A percentile compares a stretch with the other conserved stretches of the same genome.
These are phyloP conservation scores for Eustoma russellianum DNA, from an alignment of 257 asterid genomes.

Conservation along the genomic window DNA sequence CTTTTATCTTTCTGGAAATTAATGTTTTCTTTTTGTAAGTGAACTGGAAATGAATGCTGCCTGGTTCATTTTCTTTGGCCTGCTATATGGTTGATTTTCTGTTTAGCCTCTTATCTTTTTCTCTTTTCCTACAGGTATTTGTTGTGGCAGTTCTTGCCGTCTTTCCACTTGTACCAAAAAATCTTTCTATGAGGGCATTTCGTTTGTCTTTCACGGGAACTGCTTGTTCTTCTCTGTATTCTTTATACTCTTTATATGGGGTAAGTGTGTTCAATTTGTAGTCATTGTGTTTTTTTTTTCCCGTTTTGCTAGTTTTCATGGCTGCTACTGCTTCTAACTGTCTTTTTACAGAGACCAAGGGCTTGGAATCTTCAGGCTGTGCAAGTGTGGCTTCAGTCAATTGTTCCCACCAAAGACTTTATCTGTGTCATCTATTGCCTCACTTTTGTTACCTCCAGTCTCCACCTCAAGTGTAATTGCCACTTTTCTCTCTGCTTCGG, in stretches of 20 bases:
- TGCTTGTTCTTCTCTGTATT: constrained; percentile 62
- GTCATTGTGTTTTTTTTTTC: background rate
- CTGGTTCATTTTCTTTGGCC: background rate
- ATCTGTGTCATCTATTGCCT: constrained; percentile 77
- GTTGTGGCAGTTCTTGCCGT: constrained; percentile 73
- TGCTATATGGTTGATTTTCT: background rate
- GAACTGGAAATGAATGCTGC: background rate
- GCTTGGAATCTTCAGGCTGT: constrained; percentile 90
- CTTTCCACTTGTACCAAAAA: constrained; percentile 61
- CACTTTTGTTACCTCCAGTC: constrained; percentile 60
- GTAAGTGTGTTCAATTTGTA: constrained; percentile 29
- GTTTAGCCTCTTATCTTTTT: background rate
- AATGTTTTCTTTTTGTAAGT: too few species aligned
- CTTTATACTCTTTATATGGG: constrained; percentile 79
- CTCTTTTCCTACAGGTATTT: constrained; percentile 43
- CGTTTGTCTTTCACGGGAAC: constrained; percentile 81
- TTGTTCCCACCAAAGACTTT: constrained; percentile 72
- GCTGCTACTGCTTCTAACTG: constrained; percentile 12
- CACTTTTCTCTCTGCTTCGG: background rate
- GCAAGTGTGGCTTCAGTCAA: constrained; percentile 84
- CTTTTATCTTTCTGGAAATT: background rate
- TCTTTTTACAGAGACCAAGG: constrained; percentile 72
- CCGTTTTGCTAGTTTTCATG: background rate
- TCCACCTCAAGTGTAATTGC: constrained; percentile 76
- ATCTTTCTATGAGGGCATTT: constrained; percentile 69